phyloP scores from a whole-genome alignment of 2,329 filamentous ascomycete species.

The Phaeosphaeriaceae sp. region DNA sequence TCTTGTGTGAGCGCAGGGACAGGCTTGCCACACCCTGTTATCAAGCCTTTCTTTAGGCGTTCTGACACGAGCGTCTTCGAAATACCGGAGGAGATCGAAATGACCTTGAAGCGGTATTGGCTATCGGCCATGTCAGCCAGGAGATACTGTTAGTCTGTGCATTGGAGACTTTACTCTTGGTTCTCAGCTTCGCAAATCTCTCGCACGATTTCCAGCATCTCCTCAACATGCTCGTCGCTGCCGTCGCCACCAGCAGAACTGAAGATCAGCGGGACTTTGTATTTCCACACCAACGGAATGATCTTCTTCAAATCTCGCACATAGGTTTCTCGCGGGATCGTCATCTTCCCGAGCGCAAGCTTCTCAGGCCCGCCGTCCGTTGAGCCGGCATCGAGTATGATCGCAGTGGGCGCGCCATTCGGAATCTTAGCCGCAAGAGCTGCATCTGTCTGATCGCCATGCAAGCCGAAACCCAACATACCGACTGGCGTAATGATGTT shows the following conservation, averaged over 20 bases:
- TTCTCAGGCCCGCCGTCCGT: conserved; percentile 34
- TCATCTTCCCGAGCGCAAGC: conserved; percentile 27
- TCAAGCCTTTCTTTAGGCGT: conserved; percentile 8
- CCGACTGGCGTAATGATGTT: conserved; percentile 57
- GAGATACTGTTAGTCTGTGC: neutral
- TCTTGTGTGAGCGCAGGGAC: conserved; percentile 50
- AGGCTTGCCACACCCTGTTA: conserved; percentile 46
- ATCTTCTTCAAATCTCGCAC: conserved; percentile 27
- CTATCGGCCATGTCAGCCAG: conserved; percentile 7
- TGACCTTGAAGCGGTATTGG: conserved; percentile 22
- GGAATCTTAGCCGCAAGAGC: conserved; percentile 8
- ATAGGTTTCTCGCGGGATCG: conserved; percentile 21
- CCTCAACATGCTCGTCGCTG: conserved; percentile 29
- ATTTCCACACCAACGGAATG: conserved; percentile 13
- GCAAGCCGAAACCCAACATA: conserved; percentile 60
- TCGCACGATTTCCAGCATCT: conserved; percentile 19
- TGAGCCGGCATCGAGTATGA: conserved; percentile 34
- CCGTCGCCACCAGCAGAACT: conserved; percentile 31
- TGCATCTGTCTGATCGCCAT: conserved; percentile 34
- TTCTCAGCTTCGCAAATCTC: conserved; percentile 15
- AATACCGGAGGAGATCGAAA: conserved; percentile 38
- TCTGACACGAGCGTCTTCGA: conserved; percentile 17
- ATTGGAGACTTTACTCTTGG: neutral
- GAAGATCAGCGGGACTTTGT: conserved; percentile 27
- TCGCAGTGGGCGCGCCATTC: conserved; percentile 24